Evolutionary conservation across 1,139 yeast genomes (phyloP).

Genomic region (Hanseniaspora gamundiae): DNA sequence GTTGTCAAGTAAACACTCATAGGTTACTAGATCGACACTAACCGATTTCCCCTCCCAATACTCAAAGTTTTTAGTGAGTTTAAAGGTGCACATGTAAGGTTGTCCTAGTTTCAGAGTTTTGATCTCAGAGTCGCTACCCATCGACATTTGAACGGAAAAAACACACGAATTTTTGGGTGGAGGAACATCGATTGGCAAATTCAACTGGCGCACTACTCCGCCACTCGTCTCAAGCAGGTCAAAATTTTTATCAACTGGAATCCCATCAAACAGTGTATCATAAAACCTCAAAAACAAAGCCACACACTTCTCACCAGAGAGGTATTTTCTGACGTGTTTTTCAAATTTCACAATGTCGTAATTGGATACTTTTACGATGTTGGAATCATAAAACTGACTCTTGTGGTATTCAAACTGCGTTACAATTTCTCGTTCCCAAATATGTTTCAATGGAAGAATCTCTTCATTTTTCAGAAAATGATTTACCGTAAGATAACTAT

Average conservation of each 20-base stretch:
- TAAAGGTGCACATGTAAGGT: conserved; percentile 2
- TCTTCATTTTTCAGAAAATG: conserved; percentile 1
- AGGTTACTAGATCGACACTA: background rate
- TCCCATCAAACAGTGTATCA: conserved; percentile 5
- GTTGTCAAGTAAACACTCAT: conserved; percentile 12
- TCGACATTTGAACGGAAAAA: conserved; percentile 1
- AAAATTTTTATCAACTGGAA: conserved; percentile 1
- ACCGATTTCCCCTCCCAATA: background rate
- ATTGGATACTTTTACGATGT: conserved; percentile 4
- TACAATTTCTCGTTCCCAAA: conserved; percentile 16
- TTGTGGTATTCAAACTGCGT: conserved; percentile 14
- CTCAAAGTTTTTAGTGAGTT: background rate
- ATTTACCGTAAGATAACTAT: conserved; percentile 7
- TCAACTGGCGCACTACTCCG: background rate
- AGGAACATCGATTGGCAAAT: background rate
- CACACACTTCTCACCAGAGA: background rate
- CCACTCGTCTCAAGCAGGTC: background rate
- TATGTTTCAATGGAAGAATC: conserved; percentile 12
- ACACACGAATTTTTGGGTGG: background rate
- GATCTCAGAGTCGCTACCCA: background rate
- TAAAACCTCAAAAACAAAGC: conserved; percentile 2
- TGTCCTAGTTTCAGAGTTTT: conserved; percentile 5
- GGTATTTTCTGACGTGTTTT: background rate
- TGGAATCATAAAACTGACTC: conserved; percentile 5
- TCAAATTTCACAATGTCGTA: conserved; percentile 4